Base-by-base conservation (phyloP, 1,284 basidiomycete species). In the Pholiota adiposa region DNA sequence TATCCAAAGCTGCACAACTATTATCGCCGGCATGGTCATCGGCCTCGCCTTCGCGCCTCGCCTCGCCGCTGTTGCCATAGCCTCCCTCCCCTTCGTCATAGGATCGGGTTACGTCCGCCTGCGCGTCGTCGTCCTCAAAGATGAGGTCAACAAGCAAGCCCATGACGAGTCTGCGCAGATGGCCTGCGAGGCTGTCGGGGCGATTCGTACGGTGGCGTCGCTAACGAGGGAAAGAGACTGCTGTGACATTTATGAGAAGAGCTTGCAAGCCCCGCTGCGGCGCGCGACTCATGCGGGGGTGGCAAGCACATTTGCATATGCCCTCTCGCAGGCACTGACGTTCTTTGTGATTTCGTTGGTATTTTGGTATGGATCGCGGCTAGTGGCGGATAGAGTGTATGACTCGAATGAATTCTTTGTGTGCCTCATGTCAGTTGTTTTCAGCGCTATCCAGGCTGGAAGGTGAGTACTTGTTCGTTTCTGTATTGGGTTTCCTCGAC, bases 141-240 rank as follows among this genome's bases (percentile, higher is more conserved):
- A 97, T 69, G 87, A 94, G 72, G 79, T 81, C 64, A 96, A 96
- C 80, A 96, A 96, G 78, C 83, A 84, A 68, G 83, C 90, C 0
- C 95, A 99, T 72, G 90, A 92, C 66, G 77, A 77, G 3, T 94
- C 92, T 18, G 94, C 96, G 16, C 94, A 97, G 67, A 75, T 96
- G 27, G 97, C 97, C 31, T 93, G 92, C 69, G 97, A 98, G 75
- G 95, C 96, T 23, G 94, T 95, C 11, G 91, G 85, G 5, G 83
- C 96, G 2, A 97, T 99, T 70, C 88, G 95, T 19, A 98, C 97
- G 3, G 96, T 99, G 29, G 96, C 96, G 0, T 86, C 91, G 2
- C 81, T 98, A 44, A 98, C 94, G 0, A 82, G 94, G 19, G 96
- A 95, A 74, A 84, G 87, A 43, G 89, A 94, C 69, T 89, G 93